Evolutionary conservation across 179 eudicot species (phyloP), one percentile per base, ranked within the genome.

Genomic region (Actinidia chinensis): DNA sequence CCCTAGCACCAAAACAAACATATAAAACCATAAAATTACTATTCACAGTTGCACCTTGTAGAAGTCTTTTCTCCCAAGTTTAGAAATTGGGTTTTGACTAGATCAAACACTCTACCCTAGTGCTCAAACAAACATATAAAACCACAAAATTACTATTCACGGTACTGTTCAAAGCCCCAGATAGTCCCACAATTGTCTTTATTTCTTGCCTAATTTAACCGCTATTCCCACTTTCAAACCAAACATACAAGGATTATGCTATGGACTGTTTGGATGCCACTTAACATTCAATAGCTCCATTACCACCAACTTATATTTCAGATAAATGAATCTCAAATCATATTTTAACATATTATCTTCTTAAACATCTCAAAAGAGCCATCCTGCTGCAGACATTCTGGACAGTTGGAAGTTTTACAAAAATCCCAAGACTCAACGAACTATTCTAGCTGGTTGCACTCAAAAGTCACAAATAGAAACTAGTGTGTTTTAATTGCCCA

Each of bases 61-160:
- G 15, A 22, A 23, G 63, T 20, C 33, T 20, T n/a, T 20, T 58
- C 63, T 25, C 63, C 63, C 20, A 58, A 58, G 63, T 20, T 58
- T 55, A 58, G 63, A 58, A 58, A 6, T 58, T 23, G 0, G 25
- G 25, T 58, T 20, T 58, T 58, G 28, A 58, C 63, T 1, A 20
- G 23, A 58, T 58, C 63, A 58, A 20, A 58, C 68, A 64, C 68
- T 36, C 20, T 12, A 66, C 8, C 68, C 70, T 40, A 66, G 40
- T 6, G 0, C 70, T 47, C 13, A 8, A 66, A 66, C 23, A 9
- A 66, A 67, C 71, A 17, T 48, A 42, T 67, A 67, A 67, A 67
- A 47, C 50, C n/a, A 2, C 43, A 40, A 36, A 36, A 64, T 65
- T 14, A 17, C 46, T 65, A 65, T 5, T 65, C 46, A 65, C 4